Base-by-base conservation (phyloP, 225 moss, liverwort and hornwort species). In the Marchantia polymorpha region DNA sequence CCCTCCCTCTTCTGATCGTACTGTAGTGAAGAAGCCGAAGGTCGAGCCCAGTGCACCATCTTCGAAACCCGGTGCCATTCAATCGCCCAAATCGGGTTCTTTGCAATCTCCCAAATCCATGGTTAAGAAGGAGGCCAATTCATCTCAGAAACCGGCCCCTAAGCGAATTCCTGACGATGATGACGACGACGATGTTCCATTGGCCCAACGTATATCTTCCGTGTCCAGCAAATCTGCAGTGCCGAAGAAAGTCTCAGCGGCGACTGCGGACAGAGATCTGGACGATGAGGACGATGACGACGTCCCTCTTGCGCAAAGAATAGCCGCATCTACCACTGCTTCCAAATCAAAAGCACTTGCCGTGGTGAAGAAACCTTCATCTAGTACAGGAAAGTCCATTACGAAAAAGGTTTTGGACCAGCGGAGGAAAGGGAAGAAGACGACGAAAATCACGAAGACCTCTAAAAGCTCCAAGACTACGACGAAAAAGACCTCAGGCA, bases 21-120 rank as follows among this genome's bases (percentile, higher is more conserved):
- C 71, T 29, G 65, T 89, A 47, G 81, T 89, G 61, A 90, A 91
- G 77, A 93, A 93, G 91, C 77, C 90, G 83, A 94, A 94, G 89
- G 85, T 90, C 12, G 16, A 59, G 8, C 2, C 76, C 13, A 67
- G 50, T 53, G 79, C 55, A 52, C 83, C 50, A 63, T 61, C 73
- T 26, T 48, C 80, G 14, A 72, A 29, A 72, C 50, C 58, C 52
- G 47, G 64, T 52, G 66, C 69, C 46, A 8, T 60, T 12, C 70
- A 65, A 54, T 80, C 84, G 0, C 73, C 84, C 7, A 87, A 84
- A 52, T 31, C 74, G 12, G 81, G 77, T 7, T 59, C 78, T 39
- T 61, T 81, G 71, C 78, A 71, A 8, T 87, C 87, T 56, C 80
- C 82, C 17, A 82, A 82, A 77, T 10, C 82, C 46, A 58, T 49